These are phyloP conservation scores for Protomyces lactucae-debilis DNA, from an alignment of 1,139 yeast species.

Conservation along the genomic window DNA sequence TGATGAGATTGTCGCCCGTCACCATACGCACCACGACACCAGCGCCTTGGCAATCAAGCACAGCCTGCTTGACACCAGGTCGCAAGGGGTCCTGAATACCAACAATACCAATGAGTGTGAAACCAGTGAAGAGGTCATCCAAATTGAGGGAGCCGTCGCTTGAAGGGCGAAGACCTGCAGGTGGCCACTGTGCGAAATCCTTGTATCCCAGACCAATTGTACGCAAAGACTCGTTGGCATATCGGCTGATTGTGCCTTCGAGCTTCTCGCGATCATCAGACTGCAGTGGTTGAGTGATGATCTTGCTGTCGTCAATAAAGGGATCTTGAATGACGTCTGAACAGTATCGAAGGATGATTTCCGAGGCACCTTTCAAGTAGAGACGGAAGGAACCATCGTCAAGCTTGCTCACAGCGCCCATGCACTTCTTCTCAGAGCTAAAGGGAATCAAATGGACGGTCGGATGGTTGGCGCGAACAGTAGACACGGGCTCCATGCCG, in stretches of 20 bases:
- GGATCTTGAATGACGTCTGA: slow-evolving; percentile 28
- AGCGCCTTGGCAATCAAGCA: slow-evolving; percentile 74
- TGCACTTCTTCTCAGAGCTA: slow-evolving; percentile 90
- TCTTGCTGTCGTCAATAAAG: slow-evolving; percentile 38
- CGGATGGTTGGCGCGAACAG: slow-evolving; percentile 43
- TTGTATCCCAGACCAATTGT: slow-evolving; percentile 79
- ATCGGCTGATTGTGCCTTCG: slow-evolving; percentile 51
- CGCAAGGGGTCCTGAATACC: slow-evolving; percentile 96
- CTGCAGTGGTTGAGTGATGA: slow-evolving; percentile 39
- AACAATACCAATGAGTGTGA: slow-evolving; percentile 54
- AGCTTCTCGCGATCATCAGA: slow-evolving; percentile 36
- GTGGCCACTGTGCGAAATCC: slow-evolving; percentile 73
- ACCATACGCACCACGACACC: slow-evolving; percentile 97
- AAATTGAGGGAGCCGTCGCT: slow-evolving; percentile 34
- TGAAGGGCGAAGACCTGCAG: slow-evolving; percentile 43
- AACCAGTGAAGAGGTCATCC: slow-evolving; percentile 30
- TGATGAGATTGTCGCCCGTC: slow-evolving; percentile 86
- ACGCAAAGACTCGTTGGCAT: slow-evolving; percentile 74
- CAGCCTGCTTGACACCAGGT: slow-evolving; percentile 85
- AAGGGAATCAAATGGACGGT: slow-evolving; percentile 77
- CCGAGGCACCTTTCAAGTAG: slow-evolving; percentile 91
- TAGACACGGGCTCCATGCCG: slow-evolving; percentile 45
- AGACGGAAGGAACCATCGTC: slow-evolving; percentile 51
- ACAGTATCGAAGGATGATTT: slow-evolving; percentile 66
- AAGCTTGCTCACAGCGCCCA: slow-evolving; percentile 63